phyloP scores from a whole-genome alignment of 768 basidiomycete genomes.

The Albatrellus ellisii region DNA sequence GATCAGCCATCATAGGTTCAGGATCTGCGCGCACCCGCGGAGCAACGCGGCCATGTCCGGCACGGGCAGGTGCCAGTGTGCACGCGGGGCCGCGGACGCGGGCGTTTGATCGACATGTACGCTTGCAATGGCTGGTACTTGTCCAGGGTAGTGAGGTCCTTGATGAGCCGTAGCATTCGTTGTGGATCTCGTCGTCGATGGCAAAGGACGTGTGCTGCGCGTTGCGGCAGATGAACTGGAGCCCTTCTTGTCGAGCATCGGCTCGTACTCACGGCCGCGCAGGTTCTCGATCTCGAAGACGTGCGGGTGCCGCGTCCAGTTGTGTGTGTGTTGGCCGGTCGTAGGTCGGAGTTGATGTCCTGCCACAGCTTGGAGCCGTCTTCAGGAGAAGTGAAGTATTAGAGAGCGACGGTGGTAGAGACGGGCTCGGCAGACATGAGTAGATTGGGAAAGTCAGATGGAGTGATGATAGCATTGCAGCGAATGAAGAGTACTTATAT shows the following conservation, averaged over 20 bases:
- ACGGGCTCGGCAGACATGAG: no score
- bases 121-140: slow-evolving; percentile 29
- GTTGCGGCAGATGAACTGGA: slow-evolving; percentile 28
- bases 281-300: slow-evolving; percentile 35
- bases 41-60: slow-evolving; percentile 26
- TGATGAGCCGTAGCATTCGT: slow-evolving; percentile 48
- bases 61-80: slow-evolving; percentile 29
- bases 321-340: slow-evolving; percentile 22
- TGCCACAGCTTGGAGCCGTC: slow-evolving; percentile 19
- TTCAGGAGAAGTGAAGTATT: slow-evolving; percentile 14
- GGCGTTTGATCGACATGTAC: slow-evolving; percentile 36
- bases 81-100: slow-evolving; percentile 25
- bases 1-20: slow-evolving; percentile 45
- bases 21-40: slow-evolving; percentile 34
- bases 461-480: no score
- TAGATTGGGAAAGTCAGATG: no score
- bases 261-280: slow-evolving; percentile 33
- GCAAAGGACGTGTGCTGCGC: slow-evolving; percentile 34
- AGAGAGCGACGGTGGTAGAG: no score
- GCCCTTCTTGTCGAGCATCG: no score
- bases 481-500: no score
- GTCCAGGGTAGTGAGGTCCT: slow-evolving; percentile 33
- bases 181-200: slow-evolving; percentile 35
- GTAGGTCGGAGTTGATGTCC: slow-evolving; percentile 16
- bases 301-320: slow-evolving; percentile 22